A percentile compares a stretch with the other conserved stretches of the same genome.
phyloP scores from a whole-genome alignment of 2,329 filamentous ascomycete species.

The Sclerotinia glacialis region DNA sequence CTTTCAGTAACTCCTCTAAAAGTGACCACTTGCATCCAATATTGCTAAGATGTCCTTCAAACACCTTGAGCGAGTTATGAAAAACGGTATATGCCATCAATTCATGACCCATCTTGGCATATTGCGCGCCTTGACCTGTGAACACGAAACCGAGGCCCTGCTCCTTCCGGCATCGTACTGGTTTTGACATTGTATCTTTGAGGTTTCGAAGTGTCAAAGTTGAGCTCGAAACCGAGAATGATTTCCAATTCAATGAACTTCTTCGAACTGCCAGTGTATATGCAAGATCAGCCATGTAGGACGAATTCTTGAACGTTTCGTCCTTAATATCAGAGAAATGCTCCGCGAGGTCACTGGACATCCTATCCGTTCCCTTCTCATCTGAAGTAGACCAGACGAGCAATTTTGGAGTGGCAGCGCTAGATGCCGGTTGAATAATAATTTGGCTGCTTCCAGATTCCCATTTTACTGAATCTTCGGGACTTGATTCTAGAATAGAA shows the following conservation, averaged over 20 bases:
- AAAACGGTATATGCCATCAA: conserved; percentile 17
- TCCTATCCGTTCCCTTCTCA: not conserved
- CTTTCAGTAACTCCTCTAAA: not conserved
- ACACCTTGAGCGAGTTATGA: not conserved
- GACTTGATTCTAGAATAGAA: not conserved
- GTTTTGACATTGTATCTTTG: not conserved
- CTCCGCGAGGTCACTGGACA: not conserved
- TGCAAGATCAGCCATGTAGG: conserved; percentile 8
- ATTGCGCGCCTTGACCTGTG: conserved; percentile 37
- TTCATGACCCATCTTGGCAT: conserved; percentile 31
- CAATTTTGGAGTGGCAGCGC: not conserved
- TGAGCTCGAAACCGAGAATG: conserved; percentile 1
- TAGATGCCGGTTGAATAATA: not conserved
- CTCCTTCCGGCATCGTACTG: not conserved
- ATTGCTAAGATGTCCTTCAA: not conserved
- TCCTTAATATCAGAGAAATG: not conserved
- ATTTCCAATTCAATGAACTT: conserved; percentile 17
- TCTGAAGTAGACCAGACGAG: conserved; percentile 1
- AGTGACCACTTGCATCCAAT: not conserved
- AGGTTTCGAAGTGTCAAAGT: not conserved
- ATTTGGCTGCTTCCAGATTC: not conserved
- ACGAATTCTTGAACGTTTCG: not conserved
- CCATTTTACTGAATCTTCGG: not conserved
- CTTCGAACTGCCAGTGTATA: conserved; percentile 3
- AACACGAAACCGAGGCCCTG: conserved; percentile 28